Conservation (phyloP, 1,284 basidiomycete genomes). For the Marasmius sp. region DNA sequence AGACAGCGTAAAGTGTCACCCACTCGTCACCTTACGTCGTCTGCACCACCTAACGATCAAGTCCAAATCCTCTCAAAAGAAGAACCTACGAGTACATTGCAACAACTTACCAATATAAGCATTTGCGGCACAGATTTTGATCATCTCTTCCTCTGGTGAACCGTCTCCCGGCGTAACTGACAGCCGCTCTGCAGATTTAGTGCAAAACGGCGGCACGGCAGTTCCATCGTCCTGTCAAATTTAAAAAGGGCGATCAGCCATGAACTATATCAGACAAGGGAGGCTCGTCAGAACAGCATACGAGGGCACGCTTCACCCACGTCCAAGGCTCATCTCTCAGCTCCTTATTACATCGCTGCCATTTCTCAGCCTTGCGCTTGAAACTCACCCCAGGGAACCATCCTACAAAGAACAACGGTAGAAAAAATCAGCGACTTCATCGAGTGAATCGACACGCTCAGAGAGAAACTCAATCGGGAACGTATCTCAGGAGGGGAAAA, state of each 20-base stretch:
- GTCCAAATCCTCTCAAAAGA: too few species aligned
- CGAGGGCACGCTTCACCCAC: not conserved
- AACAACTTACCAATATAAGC: not conserved
- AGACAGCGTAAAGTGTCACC: too few species aligned
- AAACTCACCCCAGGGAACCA: not conserved
- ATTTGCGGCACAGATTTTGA: too few species aligned
- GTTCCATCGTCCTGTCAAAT: not conserved
- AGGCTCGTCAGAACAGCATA: too few species aligned
- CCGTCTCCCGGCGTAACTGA: not conserved
- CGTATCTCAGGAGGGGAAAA: too few species aligned
- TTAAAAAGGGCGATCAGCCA: not conserved
- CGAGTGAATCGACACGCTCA: not conserved
- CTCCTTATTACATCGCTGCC: not conserved
- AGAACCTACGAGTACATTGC: too few species aligned
- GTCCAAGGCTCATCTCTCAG: not conserved
- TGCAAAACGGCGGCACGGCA: not conserved
- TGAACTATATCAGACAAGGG: too few species aligned
- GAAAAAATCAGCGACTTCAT: too few species aligned
- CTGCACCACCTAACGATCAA: too few species aligned
- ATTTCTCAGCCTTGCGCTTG: not conserved
- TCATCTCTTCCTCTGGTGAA: not conserved
- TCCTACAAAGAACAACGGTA: not conserved
- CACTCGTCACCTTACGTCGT: too few species aligned
- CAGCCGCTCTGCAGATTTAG: not conserved
- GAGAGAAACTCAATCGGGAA: not conserved